phyloP scores from a whole-genome alignment of 2,329 filamentous ascomycete species.

The Cercospora sojina region DNA sequence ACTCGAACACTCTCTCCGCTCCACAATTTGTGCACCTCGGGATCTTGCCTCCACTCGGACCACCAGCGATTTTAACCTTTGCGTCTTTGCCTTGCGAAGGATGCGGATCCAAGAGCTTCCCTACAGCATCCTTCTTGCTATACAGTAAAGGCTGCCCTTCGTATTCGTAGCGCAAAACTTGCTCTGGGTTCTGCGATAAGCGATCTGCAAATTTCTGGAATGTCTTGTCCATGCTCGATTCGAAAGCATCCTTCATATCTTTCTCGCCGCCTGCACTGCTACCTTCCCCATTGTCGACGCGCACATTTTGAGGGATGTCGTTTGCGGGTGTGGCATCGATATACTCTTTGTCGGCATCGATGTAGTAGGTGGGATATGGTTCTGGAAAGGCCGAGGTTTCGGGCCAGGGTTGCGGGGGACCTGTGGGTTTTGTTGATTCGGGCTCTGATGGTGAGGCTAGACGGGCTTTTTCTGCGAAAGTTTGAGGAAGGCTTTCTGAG shows the following conservation, averaged over 20 bases:
- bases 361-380: constrained; percentile 73
- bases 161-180: constrained; percentile 53
- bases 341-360: constrained; percentile 89
- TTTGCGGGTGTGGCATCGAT: constrained; percentile 61
- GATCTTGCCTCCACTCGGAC: constrained; percentile 48
- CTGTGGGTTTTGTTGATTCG: constrained; percentile 30
- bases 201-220: constrained; percentile 55
- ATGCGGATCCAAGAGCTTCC: constrained; percentile 57
- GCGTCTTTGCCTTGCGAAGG: constrained; percentile 9
- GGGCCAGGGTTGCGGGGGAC: constrained; percentile 70
- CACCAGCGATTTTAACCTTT: constrained; percentile 20
- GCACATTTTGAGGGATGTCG: constrained; percentile 44
- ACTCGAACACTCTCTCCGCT: constrained; percentile 74
- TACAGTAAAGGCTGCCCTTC: constrained; percentile 65
- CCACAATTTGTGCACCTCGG: constrained; percentile 78
- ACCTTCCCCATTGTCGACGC: constrained; percentile 28
- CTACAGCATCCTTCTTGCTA: constrained; percentile 71
- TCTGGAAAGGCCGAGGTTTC: constrained; percentile 60
- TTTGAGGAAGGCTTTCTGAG: constrained; percentile 29
- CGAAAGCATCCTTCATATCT: constrained; percentile 46
- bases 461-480: constrained; percentile 38
- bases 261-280: constrained; percentile 40
- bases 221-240: constrained; percentile 49
- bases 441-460: constrained; percentile 29
- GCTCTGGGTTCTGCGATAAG: constrained; percentile 51